A percentile compares a stretch with the other conserved stretches of the same genome.
Evolutionary conservation across 2,329 filamentous ascomycete genomes (phyloP).

Genomic region (Ramularia endophylla): DNA sequence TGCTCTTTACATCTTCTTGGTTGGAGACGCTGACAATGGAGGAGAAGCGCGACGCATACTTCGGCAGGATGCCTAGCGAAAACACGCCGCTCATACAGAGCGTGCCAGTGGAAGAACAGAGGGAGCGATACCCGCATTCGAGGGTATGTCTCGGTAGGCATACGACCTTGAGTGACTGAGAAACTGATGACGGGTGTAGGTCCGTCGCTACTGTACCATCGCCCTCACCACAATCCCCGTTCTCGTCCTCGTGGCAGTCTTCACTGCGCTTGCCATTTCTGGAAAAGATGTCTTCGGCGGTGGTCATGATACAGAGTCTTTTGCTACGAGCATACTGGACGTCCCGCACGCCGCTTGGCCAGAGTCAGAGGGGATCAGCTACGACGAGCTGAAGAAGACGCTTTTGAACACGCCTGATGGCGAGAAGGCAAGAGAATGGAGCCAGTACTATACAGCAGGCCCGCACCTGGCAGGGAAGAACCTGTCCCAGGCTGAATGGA

Average conservation of each 20-base stretch:
- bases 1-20: neutral
- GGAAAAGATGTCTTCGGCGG: constrained; percentile 29
- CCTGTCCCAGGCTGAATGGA: constrained; percentile 47
- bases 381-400: constrained; percentile 50
- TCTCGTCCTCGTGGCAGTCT: constrained; percentile 29
- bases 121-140: constrained; percentile 46
- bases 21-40: constrained; percentile 13
- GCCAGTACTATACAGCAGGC: constrained; percentile 46
- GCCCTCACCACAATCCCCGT: constrained; percentile 38
- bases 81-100: constrained; percentile 62
- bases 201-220: constrained; percentile 63
- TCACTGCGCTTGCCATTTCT: constrained; percentile 35
- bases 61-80: constrained; percentile 46
- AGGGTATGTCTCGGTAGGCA: constrained; percentile 16
- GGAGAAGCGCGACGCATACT: constrained; percentile 10
- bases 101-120: constrained; percentile 50
- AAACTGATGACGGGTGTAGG: constrained; percentile 16
- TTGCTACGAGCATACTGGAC: constrained; percentile 15
- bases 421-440: constrained; percentile 46
- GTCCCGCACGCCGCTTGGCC: constrained; percentile 37
- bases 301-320: constrained; percentile 24
- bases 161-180: neutral
- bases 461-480: constrained; percentile 49
- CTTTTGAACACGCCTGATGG: constrained; percentile 50
- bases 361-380: constrained; percentile 43